Conservation (phyloP, 352 stramenopile genomes). For the Pythium coloratum region DNA sequence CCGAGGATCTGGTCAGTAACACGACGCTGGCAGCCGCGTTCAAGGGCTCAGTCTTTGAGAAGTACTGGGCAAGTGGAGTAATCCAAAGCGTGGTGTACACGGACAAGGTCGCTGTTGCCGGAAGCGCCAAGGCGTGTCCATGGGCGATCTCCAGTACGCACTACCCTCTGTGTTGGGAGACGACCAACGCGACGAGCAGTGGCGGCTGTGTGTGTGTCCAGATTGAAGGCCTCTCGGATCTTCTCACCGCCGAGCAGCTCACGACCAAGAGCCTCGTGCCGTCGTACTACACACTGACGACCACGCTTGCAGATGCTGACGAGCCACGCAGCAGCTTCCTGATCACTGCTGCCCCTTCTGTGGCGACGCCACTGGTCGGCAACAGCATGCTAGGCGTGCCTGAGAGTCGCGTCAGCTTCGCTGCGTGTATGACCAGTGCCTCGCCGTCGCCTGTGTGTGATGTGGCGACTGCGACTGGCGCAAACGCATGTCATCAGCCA, state of each 20-base stretch:
- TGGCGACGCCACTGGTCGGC: neutral
- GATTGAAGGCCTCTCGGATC: neutral
- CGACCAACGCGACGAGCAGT: neutral
- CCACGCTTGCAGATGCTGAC: neutral
- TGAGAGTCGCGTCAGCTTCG: conserved; percentile 9
- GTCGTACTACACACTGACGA: neutral
- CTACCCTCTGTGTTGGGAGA: conserved; percentile 11
- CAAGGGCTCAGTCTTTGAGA: neutral
- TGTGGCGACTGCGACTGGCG: neutral
- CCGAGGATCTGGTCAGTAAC: neutral
- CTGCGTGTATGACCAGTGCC: conserved; percentile 9
- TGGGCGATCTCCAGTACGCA: conserved; percentile 13
- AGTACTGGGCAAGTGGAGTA: conserved; percentile 1
- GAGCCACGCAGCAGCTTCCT: conserved; percentile 11
- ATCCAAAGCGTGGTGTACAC: conserved; percentile 2
- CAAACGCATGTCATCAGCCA: conserved; percentile 3
- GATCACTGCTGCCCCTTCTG: neutral
- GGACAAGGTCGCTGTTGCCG: neutral
- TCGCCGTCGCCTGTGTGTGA: neutral
- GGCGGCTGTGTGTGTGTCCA: conserved; percentile 7
- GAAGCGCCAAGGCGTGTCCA: conserved; percentile 1
- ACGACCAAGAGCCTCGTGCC: neutral
- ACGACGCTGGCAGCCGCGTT: neutral
- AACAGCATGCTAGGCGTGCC: conserved; percentile 4
- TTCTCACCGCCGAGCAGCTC: neutral